A percentile compares a stretch with the other conserved stretches of the same genome.
These are phyloP conservation scores for Barnettozyma californica DNA, from an alignment of 805 yeast genomes.

Conservation along the genomic window DNA sequence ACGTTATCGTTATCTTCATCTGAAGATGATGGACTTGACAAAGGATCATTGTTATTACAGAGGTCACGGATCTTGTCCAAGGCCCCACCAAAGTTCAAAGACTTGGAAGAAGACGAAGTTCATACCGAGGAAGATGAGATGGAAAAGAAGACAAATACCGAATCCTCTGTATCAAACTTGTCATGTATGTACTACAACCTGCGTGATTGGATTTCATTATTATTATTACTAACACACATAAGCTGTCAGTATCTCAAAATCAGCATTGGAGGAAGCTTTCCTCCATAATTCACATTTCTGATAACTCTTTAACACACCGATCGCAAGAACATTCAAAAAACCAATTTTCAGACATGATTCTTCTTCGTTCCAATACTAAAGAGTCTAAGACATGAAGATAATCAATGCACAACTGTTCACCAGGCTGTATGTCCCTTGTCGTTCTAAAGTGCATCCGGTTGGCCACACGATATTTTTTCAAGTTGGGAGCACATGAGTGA, in stretches of 20 bases:
- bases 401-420: slow-evolving; percentile 53
- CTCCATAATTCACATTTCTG: slow-evolving; percentile 30
- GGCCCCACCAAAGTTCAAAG: slow-evolving; percentile 15
- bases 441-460: slow-evolving; percentile 40
- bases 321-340: slow-evolving; percentile 52
- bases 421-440: slow-evolving; percentile 31
- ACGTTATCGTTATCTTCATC: slow-evolving; percentile 3
- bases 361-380: slow-evolving; percentile 35
- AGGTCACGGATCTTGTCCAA: slow-evolving; percentile 22
- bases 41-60: slow-evolving; percentile 22
- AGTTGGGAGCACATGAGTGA: slow-evolving; percentile 59
- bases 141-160: slow-evolving; percentile 11
- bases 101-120: slow-evolving; percentile 18
- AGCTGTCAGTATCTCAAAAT: slow-evolving; percentile 32
- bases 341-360: slow-evolving; percentile 46
- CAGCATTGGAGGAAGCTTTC: slow-evolving; percentile 38
- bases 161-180: slow-evolving; percentile 26
- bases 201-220: neutral
- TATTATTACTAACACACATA: neutral
- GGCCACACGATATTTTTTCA: slow-evolving; percentile 38
- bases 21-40: neutral
- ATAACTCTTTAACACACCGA: slow-evolving; percentile 33
- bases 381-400: slow-evolving; percentile 50
- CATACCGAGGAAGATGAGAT: no score
- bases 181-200: slow-evolving; percentile 24